Base-by-base conservation (phyloP, 176 grass and related monocot genomes). In the Triticum monococcum region DNA sequence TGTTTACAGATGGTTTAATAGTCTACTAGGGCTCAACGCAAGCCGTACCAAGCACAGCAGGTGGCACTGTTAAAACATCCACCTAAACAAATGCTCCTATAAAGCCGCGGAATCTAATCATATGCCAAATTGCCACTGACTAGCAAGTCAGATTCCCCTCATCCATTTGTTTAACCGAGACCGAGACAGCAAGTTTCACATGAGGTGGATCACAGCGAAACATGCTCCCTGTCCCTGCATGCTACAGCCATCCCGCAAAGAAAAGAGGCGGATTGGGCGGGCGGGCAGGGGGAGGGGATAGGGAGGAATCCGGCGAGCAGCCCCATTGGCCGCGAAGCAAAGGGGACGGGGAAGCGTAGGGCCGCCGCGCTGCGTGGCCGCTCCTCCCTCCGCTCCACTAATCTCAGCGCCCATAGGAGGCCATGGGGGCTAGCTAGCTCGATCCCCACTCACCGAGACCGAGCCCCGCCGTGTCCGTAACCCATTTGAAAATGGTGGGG, bases 301-400 rank as follows among this genome's bases (percentile, higher is more conserved):
- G 87, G 81, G 89, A 91, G 80, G 93, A 95, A 95, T 93, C 88
- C 89, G 72, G 13, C 43, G 72, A 41, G 1, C 31, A 59, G 68
- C 46, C 43, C 85, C 89, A 93, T 91, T 95, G 91, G 86, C 79
- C 84, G 74, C 38, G 77, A 89, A 93, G 80, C 86, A 74, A 90
- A 79, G 85, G 10, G 24, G 1, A 57, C 3, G 13, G 16, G 52
- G 17, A 5, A 6, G 41, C 50, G 75, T 85, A 79, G 72, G 81
- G 79, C 59, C 82, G 25, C 25, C 43, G 31, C 41, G 85, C 85
- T 61, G 79, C 77, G 68, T 86, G 67, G 79, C 82, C 79, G 46
- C 84, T 48, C 26, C 46, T 61, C 73, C 50, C 26, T 72, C 86
- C 83, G 59, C 87, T 61, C 84, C 68, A 83, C 86, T 91, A 88